Evolutionary conservation across 805 yeast genomes (phyloP).

Genomic region (Yarrowia sp.): DNA sequence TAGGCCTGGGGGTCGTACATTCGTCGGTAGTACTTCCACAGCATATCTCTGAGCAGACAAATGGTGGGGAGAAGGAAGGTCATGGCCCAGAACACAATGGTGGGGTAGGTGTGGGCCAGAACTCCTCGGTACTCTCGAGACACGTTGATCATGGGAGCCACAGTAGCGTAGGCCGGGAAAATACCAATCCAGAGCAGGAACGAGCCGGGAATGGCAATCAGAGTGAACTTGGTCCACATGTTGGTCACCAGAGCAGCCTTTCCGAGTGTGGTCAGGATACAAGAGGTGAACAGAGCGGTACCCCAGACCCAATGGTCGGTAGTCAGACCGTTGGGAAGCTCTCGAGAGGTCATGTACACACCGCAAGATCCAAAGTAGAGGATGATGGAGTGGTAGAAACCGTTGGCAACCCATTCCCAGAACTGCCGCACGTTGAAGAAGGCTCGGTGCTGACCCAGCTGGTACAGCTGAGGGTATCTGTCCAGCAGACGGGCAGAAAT

Average conservation of each 20-base stretch:
- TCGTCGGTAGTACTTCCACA: slow-evolving; percentile 94
- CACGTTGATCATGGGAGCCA: slow-evolving; percentile 83
- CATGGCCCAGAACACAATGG: slow-evolving; percentile 83
- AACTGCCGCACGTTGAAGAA: slow-evolving; percentile 91
- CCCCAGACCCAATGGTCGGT: slow-evolving; percentile 97
- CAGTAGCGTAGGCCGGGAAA: slow-evolving; percentile 83
- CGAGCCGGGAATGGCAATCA: slow-evolving; percentile 95
- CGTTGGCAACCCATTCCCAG: slow-evolving; percentile 98
- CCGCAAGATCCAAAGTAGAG: slow-evolving; percentile 75
- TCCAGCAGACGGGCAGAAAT: slow-evolving; percentile 88
- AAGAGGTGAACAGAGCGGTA: slow-evolving; percentile 83
- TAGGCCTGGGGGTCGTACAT: slow-evolving; percentile 90
- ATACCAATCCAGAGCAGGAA: slow-evolving; percentile 80
- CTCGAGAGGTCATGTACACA: slow-evolving; percentile 72
- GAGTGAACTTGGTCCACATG: slow-evolving; percentile 93
- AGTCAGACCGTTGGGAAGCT: slow-evolving; percentile 65
- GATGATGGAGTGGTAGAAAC: slow-evolving; percentile 90
- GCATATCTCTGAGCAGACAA: slow-evolving; percentile 84
- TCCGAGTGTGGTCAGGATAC: slow-evolving; percentile 87
- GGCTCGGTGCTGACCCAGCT: slow-evolving; percentile 84
- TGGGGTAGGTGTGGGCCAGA: slow-evolving; percentile 73
- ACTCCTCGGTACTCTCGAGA: slow-evolving; percentile 88
- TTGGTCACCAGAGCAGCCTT: slow-evolving; percentile 93
- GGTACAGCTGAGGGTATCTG: slow-evolving; percentile 90
- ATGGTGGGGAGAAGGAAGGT: slow-evolving; percentile 74